phyloP scores from a whole-genome alignment of 805 yeast species.

The Myxozyma kluyveri region DNA sequence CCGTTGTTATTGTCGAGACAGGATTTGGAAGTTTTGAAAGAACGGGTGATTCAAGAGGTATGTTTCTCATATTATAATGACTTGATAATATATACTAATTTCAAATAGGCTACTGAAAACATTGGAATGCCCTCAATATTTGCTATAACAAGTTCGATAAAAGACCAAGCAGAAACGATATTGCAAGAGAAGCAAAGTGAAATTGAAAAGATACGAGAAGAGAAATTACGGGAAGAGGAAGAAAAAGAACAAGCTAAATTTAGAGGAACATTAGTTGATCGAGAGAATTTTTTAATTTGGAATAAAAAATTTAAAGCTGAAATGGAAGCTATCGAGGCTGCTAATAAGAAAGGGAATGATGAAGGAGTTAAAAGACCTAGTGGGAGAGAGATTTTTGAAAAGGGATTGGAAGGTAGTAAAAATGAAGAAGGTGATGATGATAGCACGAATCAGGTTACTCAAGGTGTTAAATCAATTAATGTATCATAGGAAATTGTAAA shows the following conservation, averaged over 20 bases:
- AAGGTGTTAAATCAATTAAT: neutral
- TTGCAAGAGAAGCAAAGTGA: slow-evolving; percentile 57
- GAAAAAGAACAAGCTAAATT: slow-evolving; percentile 85
- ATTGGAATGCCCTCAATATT: slow-evolving; percentile 91
- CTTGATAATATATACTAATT: neutral
- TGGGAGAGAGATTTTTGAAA: slow-evolving; percentile 86
- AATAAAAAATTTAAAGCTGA: slow-evolving; percentile 63
- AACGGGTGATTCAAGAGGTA: slow-evolving; percentile 32
- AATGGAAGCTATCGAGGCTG: slow-evolving; percentile 57
- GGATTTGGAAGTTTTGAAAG: slow-evolving; percentile 34
- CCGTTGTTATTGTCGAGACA: slow-evolving; percentile 36
- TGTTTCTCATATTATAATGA: neutral
- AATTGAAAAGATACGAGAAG: slow-evolving; percentile 58
- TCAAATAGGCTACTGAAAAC: slow-evolving; percentile 59
- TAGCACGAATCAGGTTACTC: neutral
- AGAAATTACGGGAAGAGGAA: slow-evolving; percentile 61
- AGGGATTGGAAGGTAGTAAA: slow-evolving; percentile 74
- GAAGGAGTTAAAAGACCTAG: slow-evolving; percentile 53
- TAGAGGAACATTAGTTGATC: slow-evolving; percentile 84
- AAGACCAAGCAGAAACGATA: slow-evolving; percentile 73
- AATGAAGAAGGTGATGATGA: slow-evolving; percentile 52
- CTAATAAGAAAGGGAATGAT: slow-evolving; percentile 41
- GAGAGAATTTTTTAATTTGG: slow-evolving; percentile 73
- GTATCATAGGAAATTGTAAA: slow-evolving; percentile 8
- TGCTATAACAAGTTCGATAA: slow-evolving; percentile 69